phyloP scores from a whole-genome alignment of 1,284 basidiomycete genomes.

The Sporisorium scitamineum region DNA sequence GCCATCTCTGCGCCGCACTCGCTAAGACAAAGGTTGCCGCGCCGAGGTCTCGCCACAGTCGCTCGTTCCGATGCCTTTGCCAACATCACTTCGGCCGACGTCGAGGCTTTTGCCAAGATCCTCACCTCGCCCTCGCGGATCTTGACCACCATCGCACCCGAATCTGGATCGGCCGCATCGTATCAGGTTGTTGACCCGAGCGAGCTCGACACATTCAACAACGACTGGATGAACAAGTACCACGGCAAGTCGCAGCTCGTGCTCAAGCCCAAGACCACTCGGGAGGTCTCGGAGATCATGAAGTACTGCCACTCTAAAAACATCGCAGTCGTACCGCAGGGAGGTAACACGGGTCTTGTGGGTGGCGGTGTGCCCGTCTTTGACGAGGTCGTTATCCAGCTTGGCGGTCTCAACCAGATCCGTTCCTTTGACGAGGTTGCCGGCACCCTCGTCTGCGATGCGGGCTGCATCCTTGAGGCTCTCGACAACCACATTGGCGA shows the following conservation, averaged over 20 bases:
- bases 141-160: slow-evolving; percentile 71
- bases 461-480: slow-evolving; percentile 93
- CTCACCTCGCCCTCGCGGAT: slow-evolving; percentile 71
- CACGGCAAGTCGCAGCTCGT: slow-evolving; percentile 85
- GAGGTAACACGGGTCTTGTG: slow-evolving; percentile 97
- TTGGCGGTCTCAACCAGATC: slow-evolving; percentile 84
- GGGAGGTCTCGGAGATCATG: slow-evolving; percentile 85
- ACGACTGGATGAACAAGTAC: slow-evolving; percentile 99
- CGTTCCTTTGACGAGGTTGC: slow-evolving; percentile 85
- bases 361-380: slow-evolving; percentile 91
- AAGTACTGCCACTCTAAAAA: slow-evolving; percentile 62
- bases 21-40: background rate
- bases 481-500: slow-evolving; percentile 88
- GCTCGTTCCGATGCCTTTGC: slow-evolving; percentile 74
- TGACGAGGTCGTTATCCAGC: slow-evolving; percentile 88
- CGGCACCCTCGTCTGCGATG: slow-evolving; percentile 77
- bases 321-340: slow-evolving; percentile 87
- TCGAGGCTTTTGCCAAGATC: slow-evolving; percentile 71
- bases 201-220: slow-evolving; percentile 85
- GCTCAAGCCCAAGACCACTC: slow-evolving; percentile 86
- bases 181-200: slow-evolving; percentile 69
- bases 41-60: slow-evolving; percentile 70
- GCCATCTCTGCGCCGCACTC: background rate
- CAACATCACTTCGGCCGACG: slow-evolving; percentile 71
- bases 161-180: slow-evolving; percentile 42